Conservation (phyloP, 805 yeast species). For the Hanseniaspora lachancei region DNA sequence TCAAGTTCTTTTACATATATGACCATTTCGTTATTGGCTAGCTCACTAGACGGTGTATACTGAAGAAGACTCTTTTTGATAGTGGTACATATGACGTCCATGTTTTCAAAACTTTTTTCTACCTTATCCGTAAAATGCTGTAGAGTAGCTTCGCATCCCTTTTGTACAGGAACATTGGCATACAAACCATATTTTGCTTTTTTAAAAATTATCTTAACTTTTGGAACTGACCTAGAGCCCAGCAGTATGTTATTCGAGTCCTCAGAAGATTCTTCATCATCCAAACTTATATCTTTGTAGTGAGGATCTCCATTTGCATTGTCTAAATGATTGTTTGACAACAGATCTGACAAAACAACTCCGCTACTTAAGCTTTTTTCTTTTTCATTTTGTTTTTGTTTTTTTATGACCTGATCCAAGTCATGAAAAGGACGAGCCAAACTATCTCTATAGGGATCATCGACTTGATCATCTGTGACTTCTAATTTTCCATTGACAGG, state of each 20-base stretch:
- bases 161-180: conserved; percentile 8
- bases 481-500: conserved; percentile 5
- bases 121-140: conserved; percentile 7
- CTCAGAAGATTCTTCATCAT: background rate
- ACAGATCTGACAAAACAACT: background rate
- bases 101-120: conserved; percentile 6
- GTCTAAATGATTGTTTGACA: background rate
- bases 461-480: background rate
- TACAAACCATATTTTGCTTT: background rate
- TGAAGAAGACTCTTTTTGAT: conserved; percentile 14
- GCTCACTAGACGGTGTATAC: background rate
- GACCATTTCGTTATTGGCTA: conserved; percentile 20
- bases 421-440: background rate
- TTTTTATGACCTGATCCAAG: background rate
- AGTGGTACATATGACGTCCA: conserved; percentile 14
- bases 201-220: conserved; percentile 2
- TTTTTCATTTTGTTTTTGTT: background rate
- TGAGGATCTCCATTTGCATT: background rate
- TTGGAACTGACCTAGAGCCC: conserved; percentile 7
- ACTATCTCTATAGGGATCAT: background rate
- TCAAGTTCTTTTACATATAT: conserved; percentile 23
- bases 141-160: background rate
- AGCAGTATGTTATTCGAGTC: conserved; percentile 1
- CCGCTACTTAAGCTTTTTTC: background rate
- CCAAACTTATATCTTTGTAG: background rate